Conservation (phyloP, 2,329 filamentous ascomycete species). For the Xylaria hypoxylon region DNA sequence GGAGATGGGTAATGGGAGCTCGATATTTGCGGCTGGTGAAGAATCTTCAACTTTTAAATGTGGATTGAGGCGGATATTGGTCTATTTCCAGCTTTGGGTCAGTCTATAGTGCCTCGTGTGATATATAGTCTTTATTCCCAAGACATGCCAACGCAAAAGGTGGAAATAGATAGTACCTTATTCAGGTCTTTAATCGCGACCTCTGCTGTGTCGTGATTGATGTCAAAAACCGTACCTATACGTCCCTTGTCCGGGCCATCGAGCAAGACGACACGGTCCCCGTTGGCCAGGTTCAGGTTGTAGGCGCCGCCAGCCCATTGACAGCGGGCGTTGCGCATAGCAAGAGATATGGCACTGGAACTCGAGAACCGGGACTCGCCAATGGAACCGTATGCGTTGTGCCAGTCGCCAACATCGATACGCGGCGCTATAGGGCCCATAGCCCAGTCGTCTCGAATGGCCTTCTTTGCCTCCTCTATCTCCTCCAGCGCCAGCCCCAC, state of each 20-base stretch:
- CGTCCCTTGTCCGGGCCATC: conserved; percentile 84
- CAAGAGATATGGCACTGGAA: conserved; percentile 45
- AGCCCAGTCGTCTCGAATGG: conserved; percentile 80
- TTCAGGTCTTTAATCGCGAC: conserved; percentile 72
- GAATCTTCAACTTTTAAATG: conserved; percentile 54
- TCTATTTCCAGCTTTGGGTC: conserved; percentile 43
- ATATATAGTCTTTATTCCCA: background rate
- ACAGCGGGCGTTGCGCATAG: conserved; percentile 53
- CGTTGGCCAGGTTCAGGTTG: conserved; percentile 71
- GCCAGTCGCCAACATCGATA: conserved; percentile 72
- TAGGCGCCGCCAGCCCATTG: conserved; percentile 66
- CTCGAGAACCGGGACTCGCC: conserved; percentile 50
- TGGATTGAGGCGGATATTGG: conserved; percentile 56
- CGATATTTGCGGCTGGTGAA: conserved; percentile 59
- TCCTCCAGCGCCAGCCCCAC: conserved; percentile 47
- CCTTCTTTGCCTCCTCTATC: conserved; percentile 62
- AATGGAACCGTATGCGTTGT: conserved; percentile 70
- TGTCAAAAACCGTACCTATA: conserved; percentile 76
- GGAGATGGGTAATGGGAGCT: conserved; percentile 72
- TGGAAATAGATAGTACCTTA: conserved; percentile 65
- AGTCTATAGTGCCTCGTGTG: conserved; percentile 18
- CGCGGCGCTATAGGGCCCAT: conserved; percentile 82
- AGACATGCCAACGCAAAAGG: background rate
- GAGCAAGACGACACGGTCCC: conserved; percentile 85
- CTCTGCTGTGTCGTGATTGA: conserved; percentile 67